Percentiles rank a stretch among this genome's conserved stretches.
Evolutionary conservation across 805 yeast genomes (phyloP).

Genomic region (Ogataea parapolymorpha): DNA sequence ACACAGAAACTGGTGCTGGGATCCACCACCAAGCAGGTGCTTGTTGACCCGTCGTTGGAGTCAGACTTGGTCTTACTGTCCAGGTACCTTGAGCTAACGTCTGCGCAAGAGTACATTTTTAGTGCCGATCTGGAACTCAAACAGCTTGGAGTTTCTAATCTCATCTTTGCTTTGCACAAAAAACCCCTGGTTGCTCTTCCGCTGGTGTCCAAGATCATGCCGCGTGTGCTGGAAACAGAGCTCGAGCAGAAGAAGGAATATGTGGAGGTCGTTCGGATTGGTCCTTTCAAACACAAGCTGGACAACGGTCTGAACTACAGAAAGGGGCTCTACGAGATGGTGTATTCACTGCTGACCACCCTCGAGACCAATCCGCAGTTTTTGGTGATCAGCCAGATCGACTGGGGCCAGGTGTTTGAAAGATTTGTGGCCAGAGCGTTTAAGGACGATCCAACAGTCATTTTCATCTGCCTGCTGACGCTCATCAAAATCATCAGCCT

Average conservation of each 20-base stretch:
- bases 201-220: conserved; percentile 44
- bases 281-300: conserved; percentile 79
- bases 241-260: conserved; percentile 52
- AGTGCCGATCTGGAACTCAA: conserved; percentile 50
- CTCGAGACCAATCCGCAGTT: conserved; percentile 28
- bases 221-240: conserved; percentile 49
- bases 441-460: conserved; percentile 59
- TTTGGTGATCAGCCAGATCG: conserved; percentile 18
- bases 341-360: conserved; percentile 49
- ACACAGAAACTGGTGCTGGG: conserved; percentile 25
- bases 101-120: conserved; percentile 26
- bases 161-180: conserved; percentile 58
- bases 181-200: conserved; percentile 46
- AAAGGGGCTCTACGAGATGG: conserved; percentile 65
- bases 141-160: conserved; percentile 55
- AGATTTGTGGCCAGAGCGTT: conserved; percentile 48
- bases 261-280: conserved; percentile 70
- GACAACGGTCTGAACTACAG: conserved; percentile 76
- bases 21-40: conserved; percentile 29
- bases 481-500: conserved; percentile 37
- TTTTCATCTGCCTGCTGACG: conserved; percentile 49
- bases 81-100: conserved; percentile 24
- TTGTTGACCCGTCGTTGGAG: conserved; percentile 16
- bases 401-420: conserved; percentile 31
- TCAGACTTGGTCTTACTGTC: conserved; percentile 13